Evolutionary conservation across 495 filamentous ascomycete genomes (phyloP).

Genomic region (Penicillium crystallinum): DNA sequence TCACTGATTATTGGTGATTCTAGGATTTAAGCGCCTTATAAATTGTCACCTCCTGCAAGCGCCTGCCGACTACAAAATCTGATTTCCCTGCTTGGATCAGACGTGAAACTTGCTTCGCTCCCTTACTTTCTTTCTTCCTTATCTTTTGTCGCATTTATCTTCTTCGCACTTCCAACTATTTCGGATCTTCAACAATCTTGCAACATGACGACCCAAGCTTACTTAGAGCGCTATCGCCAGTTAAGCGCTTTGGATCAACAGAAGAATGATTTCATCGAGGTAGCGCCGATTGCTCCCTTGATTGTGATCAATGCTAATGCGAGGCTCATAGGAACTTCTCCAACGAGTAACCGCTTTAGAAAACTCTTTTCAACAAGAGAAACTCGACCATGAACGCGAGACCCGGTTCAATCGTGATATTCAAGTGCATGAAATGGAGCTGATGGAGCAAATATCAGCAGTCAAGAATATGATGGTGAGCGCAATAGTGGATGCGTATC

Average conservation of each 20-base stretch:
- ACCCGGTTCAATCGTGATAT: constrained; percentile 52
- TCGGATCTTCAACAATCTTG: neutral
- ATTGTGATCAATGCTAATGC: constrained; percentile 11
- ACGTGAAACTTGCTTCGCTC: constrained; percentile 6
- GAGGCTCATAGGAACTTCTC: constrained; percentile 40
- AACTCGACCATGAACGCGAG: constrained; percentile 50
- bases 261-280: constrained; percentile 52
- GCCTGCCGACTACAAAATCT: neutral
- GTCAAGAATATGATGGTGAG: constrained; percentile 48
- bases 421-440: constrained; percentile 48
- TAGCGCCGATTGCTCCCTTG: constrained; percentile 19
- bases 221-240: constrained; percentile 45
- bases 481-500: neutral
- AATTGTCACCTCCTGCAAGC: constrained; percentile 6
- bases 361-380: constrained; percentile 42
- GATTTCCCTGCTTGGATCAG: constrained; percentile 2
- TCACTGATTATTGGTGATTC: neutral
- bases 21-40: neutral
- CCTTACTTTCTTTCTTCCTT: constrained; percentile 8
- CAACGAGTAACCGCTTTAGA: constrained; percentile 44
- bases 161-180: constrained; percentile 2
- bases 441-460: constrained; percentile 48
- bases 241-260: constrained; percentile 43
- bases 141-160: constrained; percentile 9
- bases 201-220: constrained; percentile 33